Percentiles rank a stretch among this genome's conserved stretches.
These are phyloP conservation scores for Aspergillus intermedius DNA, from an alignment of 2,329 filamentous ascomycete species.

Conservation along the genomic window DNA sequence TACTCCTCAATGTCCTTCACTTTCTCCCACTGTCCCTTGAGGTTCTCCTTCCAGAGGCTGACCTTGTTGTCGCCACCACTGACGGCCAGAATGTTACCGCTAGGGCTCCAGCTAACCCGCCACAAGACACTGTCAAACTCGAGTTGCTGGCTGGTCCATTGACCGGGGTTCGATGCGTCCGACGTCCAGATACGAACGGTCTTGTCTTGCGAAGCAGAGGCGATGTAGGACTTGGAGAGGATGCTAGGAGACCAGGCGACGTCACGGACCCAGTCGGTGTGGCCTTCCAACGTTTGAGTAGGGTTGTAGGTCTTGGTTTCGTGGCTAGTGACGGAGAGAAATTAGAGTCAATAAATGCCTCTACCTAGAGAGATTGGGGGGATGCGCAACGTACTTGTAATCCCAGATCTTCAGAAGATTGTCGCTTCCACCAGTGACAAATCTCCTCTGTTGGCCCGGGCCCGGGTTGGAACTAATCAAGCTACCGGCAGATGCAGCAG, in stretches of 20 bases:
- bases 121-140: constrained; percentile 85
- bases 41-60: constrained; percentile 95
- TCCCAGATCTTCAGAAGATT: constrained; percentile 92
- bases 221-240: constrained; percentile 92
- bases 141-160: constrained; percentile 81
- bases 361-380: neutral
- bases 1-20: constrained; percentile 94
- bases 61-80: constrained; percentile 95
- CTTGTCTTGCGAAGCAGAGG: constrained; percentile 91
- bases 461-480: constrained; percentile 66
- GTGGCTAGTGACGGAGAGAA: constrained; percentile 20
- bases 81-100: constrained; percentile 91
- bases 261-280: constrained; percentile 94
- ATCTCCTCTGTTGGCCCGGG: constrained; percentile 64
- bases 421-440: constrained; percentile 92
- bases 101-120: constrained; percentile 96
- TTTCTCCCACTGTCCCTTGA: constrained; percentile 93
- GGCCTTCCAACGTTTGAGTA: constrained; percentile 61
- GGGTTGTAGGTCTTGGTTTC: constrained; percentile 49
- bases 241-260: constrained; percentile 96
- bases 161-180: constrained; percentile 57
- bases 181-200: constrained; percentile 96
- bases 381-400: constrained; percentile 52
- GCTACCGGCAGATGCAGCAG: constrained; percentile 74
- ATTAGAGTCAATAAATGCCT: constrained; percentile 3